Evolutionary conservation across 2,329 filamentous ascomycete species (phyloP), one percentile per base, ranked within the genome.

Genomic region (Metarhizium humberi): DNA sequence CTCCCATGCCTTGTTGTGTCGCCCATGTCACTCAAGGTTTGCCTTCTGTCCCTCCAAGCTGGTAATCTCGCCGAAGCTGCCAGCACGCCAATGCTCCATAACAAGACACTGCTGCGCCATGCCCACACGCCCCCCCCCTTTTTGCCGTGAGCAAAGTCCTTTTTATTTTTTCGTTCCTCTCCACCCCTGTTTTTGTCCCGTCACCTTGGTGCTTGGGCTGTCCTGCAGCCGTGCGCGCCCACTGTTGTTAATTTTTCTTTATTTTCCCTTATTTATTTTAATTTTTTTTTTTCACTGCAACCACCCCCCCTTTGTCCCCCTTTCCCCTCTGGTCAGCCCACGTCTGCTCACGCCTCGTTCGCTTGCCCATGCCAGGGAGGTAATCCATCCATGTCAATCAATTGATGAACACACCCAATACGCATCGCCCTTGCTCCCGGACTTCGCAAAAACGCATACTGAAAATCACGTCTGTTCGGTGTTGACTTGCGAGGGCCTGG

Each of bases 331-430:
- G 1, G 45, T 48, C 25, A 14, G 30, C 32, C 32, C 49, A n/a
- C 16, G 42, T 36, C 49, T 36, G 29, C 25, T 13, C 25, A 50
- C 16, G 48, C 13, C 16, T 38, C 25, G 32, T 11, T 34, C 32
- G 32, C 38, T 40, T 40, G 47, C 49, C 49, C 16, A 29, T 38
- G 49, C 32, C 49, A 51, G 49, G 20, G 45, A 45, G 45, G 20
- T 6, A 20, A 11, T 30, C 58, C 60, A 57, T 62, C 59, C 63
- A 63, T 60, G 55, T 62, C 59, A 18, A 40, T 40, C 11, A 6
- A 48, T 52, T 36, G 47, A 34, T 32, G 52, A 30, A 52, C 52
- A 45, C 34, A 40, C 46, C 51, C 46, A 36, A 34, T 34, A 50
- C 42, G n/a, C 51, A 55, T 59, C 52, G 53, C 56, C 57, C 45